These are phyloP conservation scores for Mucor circinelloides DNA, from an alignment of 371 early-diverging fungal genomes.

Conservation along the genomic window DNA sequence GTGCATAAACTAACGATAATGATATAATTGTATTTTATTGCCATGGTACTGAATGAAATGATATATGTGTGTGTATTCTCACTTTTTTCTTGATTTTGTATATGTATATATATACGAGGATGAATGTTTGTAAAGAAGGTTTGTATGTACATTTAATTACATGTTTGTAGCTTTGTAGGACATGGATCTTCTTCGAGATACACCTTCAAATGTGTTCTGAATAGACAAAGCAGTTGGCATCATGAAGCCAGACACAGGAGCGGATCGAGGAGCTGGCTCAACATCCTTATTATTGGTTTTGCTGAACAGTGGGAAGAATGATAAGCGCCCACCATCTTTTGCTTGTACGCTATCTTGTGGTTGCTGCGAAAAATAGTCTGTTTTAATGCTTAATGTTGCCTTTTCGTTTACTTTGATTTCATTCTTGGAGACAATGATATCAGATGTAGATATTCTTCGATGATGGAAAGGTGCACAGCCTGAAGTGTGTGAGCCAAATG, in stretches of 20 bases:
- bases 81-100: not conserved
- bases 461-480: constrained; percentile 51
- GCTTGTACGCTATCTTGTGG: not conserved
- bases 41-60: too few species aligned
- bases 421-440: not conserved
- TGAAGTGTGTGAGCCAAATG: constrained; percentile 53
- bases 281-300: not conserved
- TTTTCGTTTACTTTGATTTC: not conserved
- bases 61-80: not conserved
- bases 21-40: too few species aligned
- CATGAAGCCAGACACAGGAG: constrained; percentile 20
- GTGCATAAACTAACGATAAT: too few species aligned
- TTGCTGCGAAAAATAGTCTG: not conserved
- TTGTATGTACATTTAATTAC: not conserved
- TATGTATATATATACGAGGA: too few species aligned
- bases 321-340: not conserved
- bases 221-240: constrained; percentile 52
- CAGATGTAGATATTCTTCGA: constrained; percentile 33
- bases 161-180: constrained; percentile 23
- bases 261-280: constrained; percentile 3
- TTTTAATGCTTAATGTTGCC: not conserved
- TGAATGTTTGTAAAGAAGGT: not conserved
- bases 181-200: constrained; percentile 45
- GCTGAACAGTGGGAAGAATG: not conserved
- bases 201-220: constrained; percentile 51